phyloP scores from a whole-genome alignment of 257 asterid genomes.

The Linaria vulgaris region DNA sequence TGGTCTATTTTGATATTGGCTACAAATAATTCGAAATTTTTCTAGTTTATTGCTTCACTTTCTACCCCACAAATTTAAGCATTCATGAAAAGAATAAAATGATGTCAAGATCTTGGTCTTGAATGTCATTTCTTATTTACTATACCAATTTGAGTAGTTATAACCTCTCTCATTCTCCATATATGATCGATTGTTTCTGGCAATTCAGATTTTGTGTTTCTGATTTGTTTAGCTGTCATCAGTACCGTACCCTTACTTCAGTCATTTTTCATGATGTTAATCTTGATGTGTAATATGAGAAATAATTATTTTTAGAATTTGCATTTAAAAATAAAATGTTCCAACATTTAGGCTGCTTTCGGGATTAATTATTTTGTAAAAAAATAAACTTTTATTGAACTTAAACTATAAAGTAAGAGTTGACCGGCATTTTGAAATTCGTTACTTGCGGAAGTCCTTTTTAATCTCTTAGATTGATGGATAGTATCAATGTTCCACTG shows the following conservation, averaged over 20 bases:
- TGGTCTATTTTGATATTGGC: constrained; percentile 3
- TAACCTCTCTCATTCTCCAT: constrained; percentile 1
- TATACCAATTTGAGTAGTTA: neutral
- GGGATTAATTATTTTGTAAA: no score
- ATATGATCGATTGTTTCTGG: neutral
- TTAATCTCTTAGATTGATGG: neutral
- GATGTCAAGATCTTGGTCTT: neutral
- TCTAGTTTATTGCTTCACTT: neutral
- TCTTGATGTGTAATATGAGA: no score
- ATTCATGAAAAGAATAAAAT: neutral
- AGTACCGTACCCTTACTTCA: no score
- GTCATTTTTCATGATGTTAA: no score
- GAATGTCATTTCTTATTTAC: neutral
- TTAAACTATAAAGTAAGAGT: neutral
- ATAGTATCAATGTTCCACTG: neutral
- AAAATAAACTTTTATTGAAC: neutral
- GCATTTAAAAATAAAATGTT: no score
- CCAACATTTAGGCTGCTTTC: no score
- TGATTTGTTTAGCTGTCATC: neutral
- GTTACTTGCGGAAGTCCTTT: neutral
- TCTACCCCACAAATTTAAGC: neutral
- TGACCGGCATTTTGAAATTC: neutral
- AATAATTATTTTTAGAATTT: no score
- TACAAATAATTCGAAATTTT: constrained; percentile 1
- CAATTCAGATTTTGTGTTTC: neutral